Base-by-base conservation (phyloP, 2,329 filamentous ascomycete genomes). In the Cordyceps cateniannulata region DNA sequence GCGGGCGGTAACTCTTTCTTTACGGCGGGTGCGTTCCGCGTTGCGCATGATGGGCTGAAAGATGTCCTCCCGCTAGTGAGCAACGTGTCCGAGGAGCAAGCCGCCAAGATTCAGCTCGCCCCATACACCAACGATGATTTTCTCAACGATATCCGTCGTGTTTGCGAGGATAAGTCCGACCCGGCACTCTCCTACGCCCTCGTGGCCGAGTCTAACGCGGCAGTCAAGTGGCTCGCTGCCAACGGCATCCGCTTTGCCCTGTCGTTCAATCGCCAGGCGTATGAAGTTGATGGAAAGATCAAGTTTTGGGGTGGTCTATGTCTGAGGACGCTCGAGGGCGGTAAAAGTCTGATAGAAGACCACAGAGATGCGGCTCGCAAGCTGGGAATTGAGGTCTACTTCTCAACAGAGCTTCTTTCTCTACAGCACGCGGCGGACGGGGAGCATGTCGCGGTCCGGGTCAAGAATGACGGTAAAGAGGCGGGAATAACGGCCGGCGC, bases 251-350 rank as follows among this genome's bases (percentile, higher is more conserved):
- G 77, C 1, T 87, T 85, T 66, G 79, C 84, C 66, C 72, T 89
- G 3, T 82, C 79, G 2, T 88, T 88, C 69, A 84, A 87, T 62
- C 76, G 86, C 3, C 86, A 90, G 67, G 83, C 86, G 0, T 89
- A 86, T 68, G 75, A 85, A 61, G 78, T 87, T n/a, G 75, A 83
- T 55, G 84, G 82, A 1, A 74, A 80, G 32, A 79, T 79, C 67
- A 85, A 84, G 66, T 89, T 89, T 68, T 89, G 85, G 85, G 86
- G 86, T 12, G 86, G 86, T 0, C 71, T 89, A 68, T 77, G 75
- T n/a, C 70, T 88, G 38, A 85, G 80, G 66, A 84, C 81, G 0
- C 67, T 82, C 55, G 80, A 84, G 63, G 84, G 83, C 1, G 85
- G 85, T 0, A 85, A 85, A 65, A 82, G 84, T 0, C 71, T 88